phyloP scores from a whole-genome alignment of 1,284 basidiomycete genomes.

The Thelephora terrestris region DNA sequence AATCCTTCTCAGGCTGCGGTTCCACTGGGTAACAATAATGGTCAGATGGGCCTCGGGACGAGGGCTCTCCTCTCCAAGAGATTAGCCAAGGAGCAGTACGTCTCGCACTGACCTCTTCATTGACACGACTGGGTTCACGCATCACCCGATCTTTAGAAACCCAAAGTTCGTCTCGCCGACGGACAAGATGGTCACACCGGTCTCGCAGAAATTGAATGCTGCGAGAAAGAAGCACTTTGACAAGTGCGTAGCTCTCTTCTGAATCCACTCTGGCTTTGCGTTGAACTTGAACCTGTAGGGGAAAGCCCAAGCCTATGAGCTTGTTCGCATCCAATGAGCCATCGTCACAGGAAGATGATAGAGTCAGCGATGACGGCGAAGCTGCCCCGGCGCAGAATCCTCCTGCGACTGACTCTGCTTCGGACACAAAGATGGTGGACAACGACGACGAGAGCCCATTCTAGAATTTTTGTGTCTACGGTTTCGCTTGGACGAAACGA shows the following conservation, averaged over 20 bases:
- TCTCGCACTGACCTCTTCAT: conserved; percentile 10
- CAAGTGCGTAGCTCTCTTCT: conserved; percentile 45
- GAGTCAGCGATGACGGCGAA: conserved; percentile 1
- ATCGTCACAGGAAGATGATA: conserved; percentile 26
- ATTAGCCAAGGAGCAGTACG: conserved; percentile 75
- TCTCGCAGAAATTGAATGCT: conserved; percentile 79
- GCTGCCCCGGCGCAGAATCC: not conserved
- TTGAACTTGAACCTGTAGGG: conserved; percentile 24
- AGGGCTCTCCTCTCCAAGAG: conserved; percentile 85
- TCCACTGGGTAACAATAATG: conserved; percentile 61
- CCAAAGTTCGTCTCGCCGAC: conserved; percentile 82
- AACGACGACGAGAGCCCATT: conserved; percentile 25
- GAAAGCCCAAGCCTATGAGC: conserved; percentile 42
- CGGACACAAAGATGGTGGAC: conserved; percentile 10
- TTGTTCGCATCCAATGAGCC: conserved; percentile 43
- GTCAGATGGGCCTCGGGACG: conserved; percentile 63
- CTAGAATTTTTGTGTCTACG: conserved; percentile 11
- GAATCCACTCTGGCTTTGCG: not conserved
- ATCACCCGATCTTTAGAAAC: conserved; percentile 40
- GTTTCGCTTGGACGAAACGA: not conserved
- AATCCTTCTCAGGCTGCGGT: conserved; percentile 76
- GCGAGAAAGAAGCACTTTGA: conserved; percentile 87
- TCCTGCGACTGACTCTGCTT: conserved; percentile 5
- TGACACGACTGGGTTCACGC: conserved; percentile 3
- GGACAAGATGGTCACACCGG: conserved; percentile 87